These are phyloP conservation scores for Pachyrhizus erosus DNA, from an alignment of 306 rosid genomes.

Conservation along the genomic window DNA sequence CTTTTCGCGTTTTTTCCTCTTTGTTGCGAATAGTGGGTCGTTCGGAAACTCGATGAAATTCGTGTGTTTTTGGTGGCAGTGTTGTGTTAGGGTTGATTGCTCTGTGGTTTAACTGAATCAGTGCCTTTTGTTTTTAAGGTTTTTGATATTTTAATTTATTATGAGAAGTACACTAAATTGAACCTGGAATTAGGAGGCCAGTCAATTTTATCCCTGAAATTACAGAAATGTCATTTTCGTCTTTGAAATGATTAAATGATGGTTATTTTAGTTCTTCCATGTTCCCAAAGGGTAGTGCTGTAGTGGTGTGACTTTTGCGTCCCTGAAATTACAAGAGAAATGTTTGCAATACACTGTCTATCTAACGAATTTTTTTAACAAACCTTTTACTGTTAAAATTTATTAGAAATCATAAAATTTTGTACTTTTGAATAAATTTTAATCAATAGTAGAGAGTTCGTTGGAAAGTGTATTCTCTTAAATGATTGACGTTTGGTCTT, in stretches of 20 bases:
- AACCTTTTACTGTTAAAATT: background rate
- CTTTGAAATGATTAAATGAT: background rate
- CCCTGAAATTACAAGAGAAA: background rate
- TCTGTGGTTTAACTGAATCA: background rate
- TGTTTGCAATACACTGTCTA: background rate
- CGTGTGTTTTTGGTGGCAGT: background rate
- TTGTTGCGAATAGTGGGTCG: background rate
- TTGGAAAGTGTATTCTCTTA: background rate
- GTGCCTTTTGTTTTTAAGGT: background rate
- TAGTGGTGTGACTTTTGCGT: too few species aligned
- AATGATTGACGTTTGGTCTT: background rate
- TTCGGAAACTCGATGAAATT: background rate
- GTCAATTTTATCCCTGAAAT: background rate
- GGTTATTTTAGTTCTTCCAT: background rate
- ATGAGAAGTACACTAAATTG: background rate
- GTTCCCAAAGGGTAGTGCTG: background rate
- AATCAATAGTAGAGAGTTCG: background rate
- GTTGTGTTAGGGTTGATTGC: conserved; percentile 34
- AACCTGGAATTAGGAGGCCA: background rate
- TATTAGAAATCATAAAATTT: background rate
- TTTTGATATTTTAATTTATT: background rate
- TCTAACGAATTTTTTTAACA: background rate
- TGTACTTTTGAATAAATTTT: background rate
- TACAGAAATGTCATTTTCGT: background rate
- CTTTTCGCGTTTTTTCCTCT: background rate